A percentile compares a stretch with the other conserved stretches of the same genome.
phyloP scores from a whole-genome alignment of 306 rosid species.

The Rosa lucieae region DNA sequence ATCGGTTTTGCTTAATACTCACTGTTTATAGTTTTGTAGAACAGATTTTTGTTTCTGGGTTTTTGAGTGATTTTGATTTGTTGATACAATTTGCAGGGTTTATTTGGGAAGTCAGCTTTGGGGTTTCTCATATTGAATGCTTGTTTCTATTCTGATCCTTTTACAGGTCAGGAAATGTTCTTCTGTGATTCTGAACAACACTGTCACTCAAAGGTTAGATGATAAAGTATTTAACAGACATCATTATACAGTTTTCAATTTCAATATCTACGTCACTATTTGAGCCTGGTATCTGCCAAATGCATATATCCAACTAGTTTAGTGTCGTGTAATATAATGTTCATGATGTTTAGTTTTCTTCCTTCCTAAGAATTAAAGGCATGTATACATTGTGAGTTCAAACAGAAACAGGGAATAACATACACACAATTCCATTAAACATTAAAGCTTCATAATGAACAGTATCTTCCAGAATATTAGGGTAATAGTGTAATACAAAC shows the following conservation, averaged over 20 bases:
- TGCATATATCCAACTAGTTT: too few relatives aligned
- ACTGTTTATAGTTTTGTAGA: background rate
- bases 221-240: background rate
- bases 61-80: background rate
- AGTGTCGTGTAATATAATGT: too few relatives aligned
- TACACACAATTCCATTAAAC: background rate
- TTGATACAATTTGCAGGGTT: too few relatives aligned
- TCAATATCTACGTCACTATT: too few relatives aligned
- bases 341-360: background rate
- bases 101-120: background rate
- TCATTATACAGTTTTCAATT: background rate
- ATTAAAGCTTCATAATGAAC: background rate
- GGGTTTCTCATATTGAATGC: constrained; percentile 41
- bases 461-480: background rate
- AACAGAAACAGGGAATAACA: background rate
- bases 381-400: background rate
- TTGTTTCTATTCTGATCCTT: too few relatives aligned
- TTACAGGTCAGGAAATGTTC: too few relatives aligned
- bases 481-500: background rate
- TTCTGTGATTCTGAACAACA: too few relatives aligned
- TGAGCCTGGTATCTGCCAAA: too few relatives aligned
- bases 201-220: constrained; percentile 63
- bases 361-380: background rate
- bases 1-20: background rate
- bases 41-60: constrained; percentile 10